Conservation (phyloP, 2,329 filamentous ascomycete species). For the Chaetomium strumarium region DNA sequence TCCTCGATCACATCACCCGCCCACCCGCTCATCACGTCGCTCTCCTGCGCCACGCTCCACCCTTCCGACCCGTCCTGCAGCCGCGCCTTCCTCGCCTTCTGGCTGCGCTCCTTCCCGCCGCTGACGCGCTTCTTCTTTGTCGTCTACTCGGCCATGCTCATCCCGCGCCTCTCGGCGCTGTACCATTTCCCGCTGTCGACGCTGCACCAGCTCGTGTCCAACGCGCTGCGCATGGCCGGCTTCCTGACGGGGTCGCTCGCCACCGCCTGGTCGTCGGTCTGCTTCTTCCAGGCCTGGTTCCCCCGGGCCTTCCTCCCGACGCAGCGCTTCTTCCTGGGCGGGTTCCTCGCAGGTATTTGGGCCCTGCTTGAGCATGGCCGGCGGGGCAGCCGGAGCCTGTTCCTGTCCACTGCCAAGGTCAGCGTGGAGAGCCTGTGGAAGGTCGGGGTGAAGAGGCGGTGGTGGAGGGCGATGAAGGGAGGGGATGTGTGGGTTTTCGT, state of each 20-base stretch:
- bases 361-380: conserved; percentile 62
- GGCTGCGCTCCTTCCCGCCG: conserved; percentile 74
- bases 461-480: conserved; percentile 77
- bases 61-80: conserved; percentile 82
- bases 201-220: conserved; percentile 59
- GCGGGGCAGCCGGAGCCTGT: conserved; percentile 58
- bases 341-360: conserved; percentile 80
- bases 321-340: conserved; percentile 84
- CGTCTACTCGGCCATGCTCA: conserved; percentile 64
- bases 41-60: conserved; percentile 87
- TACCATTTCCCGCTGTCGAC: conserved; percentile 63
- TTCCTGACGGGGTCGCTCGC: conserved; percentile 81
- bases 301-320: conserved; percentile 70
- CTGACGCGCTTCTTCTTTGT: conserved; percentile 73
- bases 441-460: conserved; percentile 82
- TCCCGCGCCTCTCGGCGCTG: conserved; percentile 62
- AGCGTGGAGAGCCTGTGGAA: conserved; percentile 85
- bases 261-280: conserved; percentile 82
- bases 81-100: conserved; percentile 81
- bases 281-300: conserved; percentile 76
- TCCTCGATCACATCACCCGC: conserved; percentile 75
- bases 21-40: conserved; percentile 76
- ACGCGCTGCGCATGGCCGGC: conserved; percentile 66
- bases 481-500: conserved; percentile 85
- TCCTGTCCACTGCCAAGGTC: conserved; percentile 72